Conservation (phyloP, 495 filamentous ascomycete genomes). For the Talaromyces borbonicus region DNA sequence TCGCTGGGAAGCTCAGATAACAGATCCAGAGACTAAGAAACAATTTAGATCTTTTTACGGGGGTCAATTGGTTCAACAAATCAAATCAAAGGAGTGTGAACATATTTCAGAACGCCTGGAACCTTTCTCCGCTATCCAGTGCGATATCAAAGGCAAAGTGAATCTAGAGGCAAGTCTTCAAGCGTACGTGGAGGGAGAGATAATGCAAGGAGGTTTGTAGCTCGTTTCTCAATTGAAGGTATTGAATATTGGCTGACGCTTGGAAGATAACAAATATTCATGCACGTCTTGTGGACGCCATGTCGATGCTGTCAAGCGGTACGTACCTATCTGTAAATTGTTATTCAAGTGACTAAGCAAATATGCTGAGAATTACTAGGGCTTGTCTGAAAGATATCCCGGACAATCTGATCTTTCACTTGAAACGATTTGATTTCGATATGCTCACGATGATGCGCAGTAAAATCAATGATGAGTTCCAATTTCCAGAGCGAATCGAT, state of each 20-base stretch:
- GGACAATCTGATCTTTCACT: slow-evolving; percentile 87
- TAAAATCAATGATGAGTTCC: slow-evolving; percentile 94
- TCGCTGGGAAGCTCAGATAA: slow-evolving; percentile 77
- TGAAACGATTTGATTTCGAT: slow-evolving; percentile 97
- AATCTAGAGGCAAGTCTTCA: slow-evolving; percentile 77
- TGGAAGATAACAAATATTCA: slow-evolving; percentile 87
- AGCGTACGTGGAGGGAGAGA: slow-evolving; percentile 90
- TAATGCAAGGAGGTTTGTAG: slow-evolving; percentile 78
- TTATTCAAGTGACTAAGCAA: not conserved
- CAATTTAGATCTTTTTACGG: slow-evolving; percentile 79
- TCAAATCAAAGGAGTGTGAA: slow-evolving; percentile 85
- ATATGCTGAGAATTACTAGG: slow-evolving; percentile 25
- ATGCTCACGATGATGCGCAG: slow-evolving; percentile 69
- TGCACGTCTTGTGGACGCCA: slow-evolving; percentile 84
- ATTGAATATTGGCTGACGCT: slow-evolving; percentile 14
- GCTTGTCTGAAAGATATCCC: slow-evolving; percentile 90
- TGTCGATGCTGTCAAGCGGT: slow-evolving; percentile 90
- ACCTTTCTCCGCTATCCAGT: slow-evolving; percentile 90
- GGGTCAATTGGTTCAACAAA: slow-evolving; percentile 86
- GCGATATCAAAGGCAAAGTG: slow-evolving; percentile 90
- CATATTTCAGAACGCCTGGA: slow-evolving; percentile 89
- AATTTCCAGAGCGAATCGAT: slow-evolving; percentile 76
- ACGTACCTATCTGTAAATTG: slow-evolving; percentile 9
- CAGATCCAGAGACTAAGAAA: slow-evolving; percentile 55
- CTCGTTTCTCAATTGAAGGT: slow-evolving; percentile 4